A percentile compares a stretch with the other conserved stretches of the same genome.
These are phyloP conservation scores for Fusarium siculi DNA, from an alignment of 2,329 filamentous ascomycete genomes.

Conservation along the genomic window DNA sequence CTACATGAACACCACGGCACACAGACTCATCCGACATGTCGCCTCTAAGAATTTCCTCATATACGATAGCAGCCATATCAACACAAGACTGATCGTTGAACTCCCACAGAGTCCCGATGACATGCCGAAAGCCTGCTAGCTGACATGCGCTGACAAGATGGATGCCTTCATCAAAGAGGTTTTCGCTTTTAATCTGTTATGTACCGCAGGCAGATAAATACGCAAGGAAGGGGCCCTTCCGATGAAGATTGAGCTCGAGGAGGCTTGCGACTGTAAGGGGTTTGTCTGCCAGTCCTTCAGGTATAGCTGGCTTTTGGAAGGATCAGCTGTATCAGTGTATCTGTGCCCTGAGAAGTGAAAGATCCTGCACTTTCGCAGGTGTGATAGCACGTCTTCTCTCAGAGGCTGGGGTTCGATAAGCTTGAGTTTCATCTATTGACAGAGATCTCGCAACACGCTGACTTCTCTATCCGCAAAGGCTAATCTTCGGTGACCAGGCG, in stretches of 20 bases:
- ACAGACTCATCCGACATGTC: not conserved
- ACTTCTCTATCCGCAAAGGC: too few relatives aligned
- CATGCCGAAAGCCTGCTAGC: not conserved
- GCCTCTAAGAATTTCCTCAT: not conserved
- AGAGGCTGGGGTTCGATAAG: rapidly evolving
- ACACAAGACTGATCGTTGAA: not conserved
- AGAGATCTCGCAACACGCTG: too few relatives aligned
- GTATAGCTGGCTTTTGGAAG: not conserved
- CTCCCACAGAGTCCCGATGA: not conserved
- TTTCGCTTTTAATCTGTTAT: not conserved
- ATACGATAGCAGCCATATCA: not conserved
- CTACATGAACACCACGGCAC: not conserved
- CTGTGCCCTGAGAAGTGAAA: not conserved
- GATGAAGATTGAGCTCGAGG: not conserved
- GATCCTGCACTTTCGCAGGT: not conserved
- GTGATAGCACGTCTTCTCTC: too few relatives aligned
- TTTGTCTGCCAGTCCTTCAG: not conserved
- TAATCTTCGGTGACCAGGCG: too few relatives aligned
- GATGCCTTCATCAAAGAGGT: not conserved
- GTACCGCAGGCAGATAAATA: not conserved
- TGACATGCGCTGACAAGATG: not conserved
- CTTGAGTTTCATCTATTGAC: too few relatives aligned
- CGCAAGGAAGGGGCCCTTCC: rapidly evolving
- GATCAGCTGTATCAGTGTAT: not conserved
- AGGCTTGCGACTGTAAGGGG: not conserved